Base-by-base conservation (phyloP, 768 basidiomycete genomes). In the Tricholoma furcatifolium region DNA sequence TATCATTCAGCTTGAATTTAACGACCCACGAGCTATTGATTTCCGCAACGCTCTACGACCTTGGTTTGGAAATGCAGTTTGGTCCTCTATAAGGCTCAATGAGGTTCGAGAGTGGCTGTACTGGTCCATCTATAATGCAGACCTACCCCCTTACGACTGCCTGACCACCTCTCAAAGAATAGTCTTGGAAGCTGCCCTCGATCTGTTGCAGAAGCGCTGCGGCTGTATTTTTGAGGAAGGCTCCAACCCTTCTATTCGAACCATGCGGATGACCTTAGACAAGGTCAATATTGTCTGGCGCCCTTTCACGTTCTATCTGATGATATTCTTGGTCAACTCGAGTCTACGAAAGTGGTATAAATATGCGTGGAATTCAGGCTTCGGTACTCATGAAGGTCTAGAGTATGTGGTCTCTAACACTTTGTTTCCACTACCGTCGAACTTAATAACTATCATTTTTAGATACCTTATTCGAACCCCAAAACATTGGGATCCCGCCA, bases 381-480 rank as follows among this genome's bases (percentile, higher is more conserved):
- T 77, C 57, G 76, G 75, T 9, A 72, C 68, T 32, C 75, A 81
- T 60, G 78, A 85, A 35, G 85, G 79, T 30, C 70, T 94, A n/a
- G 88, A 93, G 83, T 91, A 67, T 63, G 81, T 70, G 1, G 8
- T 20, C 7, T 1, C 27, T 30, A 14, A 27, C 3, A 27, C 7
- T 39, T 38, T 53, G 14, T n/a, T 50, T 34, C 41, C 15, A 35
- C 32, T 23, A 34, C 18, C 6, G 17, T 50, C 21, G 38, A 44
- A 43, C 54, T 36, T 32, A 39, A 9, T 48, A 27, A 47, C 21
- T 12, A 47, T 47, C 10, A 48, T 21, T 49, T 32, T 7, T 42
- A 91, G 88, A 61, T 94, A 93, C 65, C 74, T 93, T 21, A 66
- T 93, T 18, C 83, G 88, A 39, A 72, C 85, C 32, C 93, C 94